These are phyloP conservation scores for Chlamydomonas schloesseri DNA, from an alignment of 139 green algal genomes.

Conservation along the genomic window DNA sequence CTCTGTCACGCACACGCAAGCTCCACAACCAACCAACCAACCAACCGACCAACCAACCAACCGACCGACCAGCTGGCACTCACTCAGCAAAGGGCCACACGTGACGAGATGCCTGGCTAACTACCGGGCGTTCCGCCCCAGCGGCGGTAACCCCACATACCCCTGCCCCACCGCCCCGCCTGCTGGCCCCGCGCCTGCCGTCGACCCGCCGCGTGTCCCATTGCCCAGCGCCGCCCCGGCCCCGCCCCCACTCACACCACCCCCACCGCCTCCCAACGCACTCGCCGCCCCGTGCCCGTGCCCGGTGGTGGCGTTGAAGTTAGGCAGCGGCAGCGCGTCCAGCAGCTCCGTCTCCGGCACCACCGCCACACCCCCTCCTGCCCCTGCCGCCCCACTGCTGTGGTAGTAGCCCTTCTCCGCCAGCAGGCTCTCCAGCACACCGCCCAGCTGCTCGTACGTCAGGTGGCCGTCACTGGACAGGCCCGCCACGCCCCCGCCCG, in stretches of 20 bases:
- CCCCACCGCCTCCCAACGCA: not conserved
- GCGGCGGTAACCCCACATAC: not conserved
- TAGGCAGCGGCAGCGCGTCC: conserved; percentile 48
- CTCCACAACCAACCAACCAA: no score
- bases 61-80: no score
- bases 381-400: not conserved
- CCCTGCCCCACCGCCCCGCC: not conserved
- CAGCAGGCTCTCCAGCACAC: conserved; percentile 54
- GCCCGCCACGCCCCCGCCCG: not conserved
- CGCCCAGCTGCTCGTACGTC: conserved; percentile 52
- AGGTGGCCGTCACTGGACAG: conserved; percentile 36
- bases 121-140: not conserved
- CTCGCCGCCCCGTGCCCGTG: not conserved
- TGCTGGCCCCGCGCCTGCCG: not conserved
- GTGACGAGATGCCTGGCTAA: no score
- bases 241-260: not conserved
- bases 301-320: conserved; percentile 41
- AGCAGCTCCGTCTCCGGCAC: conserved; percentile 48
- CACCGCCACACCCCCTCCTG: not conserved
- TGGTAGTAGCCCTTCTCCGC: conserved; percentile 56
- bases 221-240: not conserved
- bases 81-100: no score
- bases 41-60: no score
- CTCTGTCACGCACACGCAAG: no score
- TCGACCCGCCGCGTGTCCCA: not conserved